phyloP scores from a whole-genome alignment of 2,329 filamentous ascomycete genomes.

The Rosellinia necatrix region DNA sequence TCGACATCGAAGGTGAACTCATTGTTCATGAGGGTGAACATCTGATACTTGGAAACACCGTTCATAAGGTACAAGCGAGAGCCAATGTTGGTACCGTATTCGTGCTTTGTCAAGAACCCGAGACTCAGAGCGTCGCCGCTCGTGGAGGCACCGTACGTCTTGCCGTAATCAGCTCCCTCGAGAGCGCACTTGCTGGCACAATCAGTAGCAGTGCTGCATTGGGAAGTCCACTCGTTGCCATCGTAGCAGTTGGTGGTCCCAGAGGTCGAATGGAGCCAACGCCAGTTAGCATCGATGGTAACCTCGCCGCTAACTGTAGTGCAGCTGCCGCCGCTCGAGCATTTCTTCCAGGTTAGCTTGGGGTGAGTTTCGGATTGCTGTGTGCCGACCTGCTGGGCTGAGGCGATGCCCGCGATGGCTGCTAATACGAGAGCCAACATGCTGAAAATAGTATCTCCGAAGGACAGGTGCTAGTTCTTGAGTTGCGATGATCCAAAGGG shows the following conservation, averaged over 20 bases:
- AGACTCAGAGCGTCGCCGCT: slow-evolving; percentile 53
- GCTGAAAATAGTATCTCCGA: slow-evolving; percentile 23
- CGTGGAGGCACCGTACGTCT: slow-evolving; percentile 54
- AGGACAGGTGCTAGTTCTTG: slow-evolving; percentile 17
- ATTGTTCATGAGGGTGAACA: slow-evolving; percentile 61
- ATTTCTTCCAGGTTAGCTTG: slow-evolving; percentile 52
- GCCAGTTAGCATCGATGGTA: slow-evolving; percentile 58
- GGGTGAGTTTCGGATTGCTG: slow-evolving; percentile 51
- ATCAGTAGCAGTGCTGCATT: slow-evolving; percentile 45
- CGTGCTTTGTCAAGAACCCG: slow-evolving; percentile 57
- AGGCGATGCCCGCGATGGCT: slow-evolving; percentile 46
- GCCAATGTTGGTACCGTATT: slow-evolving; percentile 47
- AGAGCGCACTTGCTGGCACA: slow-evolving; percentile 52
- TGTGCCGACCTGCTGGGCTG: slow-evolving; percentile 51
- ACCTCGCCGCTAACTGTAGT: slow-evolving; percentile 50
- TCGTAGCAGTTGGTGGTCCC: slow-evolving; percentile 56
- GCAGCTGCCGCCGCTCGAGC: slow-evolving; percentile 50
- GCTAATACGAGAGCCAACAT: slow-evolving; percentile 40
- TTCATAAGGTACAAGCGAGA: slow-evolving; percentile 64
- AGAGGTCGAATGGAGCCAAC: slow-evolving; percentile 53
- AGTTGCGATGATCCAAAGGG: slow-evolving; percentile 13
- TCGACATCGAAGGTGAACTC: slow-evolving; percentile 70
- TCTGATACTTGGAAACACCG: slow-evolving; percentile 60
- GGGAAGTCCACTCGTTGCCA: slow-evolving; percentile 47
- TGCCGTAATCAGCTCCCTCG: slow-evolving; percentile 52